Conservation (phyloP, 2,329 filamentous ascomycete genomes). For the Talaromyces sp. region DNA sequence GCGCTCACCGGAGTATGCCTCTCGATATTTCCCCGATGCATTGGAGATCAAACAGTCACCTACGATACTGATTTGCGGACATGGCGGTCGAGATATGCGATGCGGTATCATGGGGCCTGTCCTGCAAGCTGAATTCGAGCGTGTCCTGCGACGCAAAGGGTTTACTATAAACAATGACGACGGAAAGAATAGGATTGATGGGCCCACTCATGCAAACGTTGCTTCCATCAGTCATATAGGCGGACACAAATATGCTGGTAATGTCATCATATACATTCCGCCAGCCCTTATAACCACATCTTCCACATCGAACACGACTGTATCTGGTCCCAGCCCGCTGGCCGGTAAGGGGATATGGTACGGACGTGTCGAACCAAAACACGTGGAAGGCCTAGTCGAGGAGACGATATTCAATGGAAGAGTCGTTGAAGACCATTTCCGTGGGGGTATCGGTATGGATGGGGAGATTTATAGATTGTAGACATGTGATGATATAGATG, state of each 20-base stretch:
- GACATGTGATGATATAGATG: conserved; percentile 33
- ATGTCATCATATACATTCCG: conserved; percentile 75
- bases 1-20: conserved; percentile 47
- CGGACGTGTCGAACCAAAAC: conserved; percentile 72
- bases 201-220: conserved; percentile 33
- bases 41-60: conserved; percentile 56
- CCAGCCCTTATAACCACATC: conserved; percentile 24
- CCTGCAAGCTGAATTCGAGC: conserved; percentile 64
- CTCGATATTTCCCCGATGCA: conserved; percentile 51
- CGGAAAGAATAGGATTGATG: conserved; percentile 23
- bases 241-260: conserved; percentile 92
- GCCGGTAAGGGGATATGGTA: conserved; percentile 66
- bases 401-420: conserved; percentile 85
- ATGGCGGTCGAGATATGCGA: conserved; percentile 72
- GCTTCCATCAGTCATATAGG: conserved; percentile 72
- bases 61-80: conserved; percentile 76
- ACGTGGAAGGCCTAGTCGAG: conserved; percentile 82
- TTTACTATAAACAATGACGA: conserved; percentile 23
- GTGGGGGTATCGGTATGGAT: conserved; percentile 76
- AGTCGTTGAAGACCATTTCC: conserved; percentile 73
- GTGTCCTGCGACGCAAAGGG: conserved; percentile 27
- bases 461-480: conserved; percentile 59
- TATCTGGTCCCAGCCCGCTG: conserved; percentile 24
- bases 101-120: conserved; percentile 78
- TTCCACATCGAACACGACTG: not conserved